Evolutionary conservation across 2,329 filamentous ascomycete species (phyloP).

Genomic region (Arthrobotrys sphaeroides): DNA sequence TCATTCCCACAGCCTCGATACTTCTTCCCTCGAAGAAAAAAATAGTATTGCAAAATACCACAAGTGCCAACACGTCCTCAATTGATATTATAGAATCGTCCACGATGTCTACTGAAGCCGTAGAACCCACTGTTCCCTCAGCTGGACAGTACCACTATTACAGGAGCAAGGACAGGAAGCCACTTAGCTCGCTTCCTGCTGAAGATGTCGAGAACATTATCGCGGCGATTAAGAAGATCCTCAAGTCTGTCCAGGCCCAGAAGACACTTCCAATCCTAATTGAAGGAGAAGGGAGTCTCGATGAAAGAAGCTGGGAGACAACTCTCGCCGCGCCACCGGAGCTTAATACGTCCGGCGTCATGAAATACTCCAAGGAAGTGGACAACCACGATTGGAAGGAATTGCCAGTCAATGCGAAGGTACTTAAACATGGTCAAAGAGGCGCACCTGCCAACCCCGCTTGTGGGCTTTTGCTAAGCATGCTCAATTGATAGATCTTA

Average conservation of each 20-base stretch:
- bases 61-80: conserved; percentile 4
- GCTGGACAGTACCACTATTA: conserved; percentile 32
- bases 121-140: conserved; percentile 10
- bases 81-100: neutral
- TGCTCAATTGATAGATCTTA: conserved; percentile 22
- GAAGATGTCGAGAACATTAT: conserved; percentile 26
- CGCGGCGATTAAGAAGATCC: conserved; percentile 23
- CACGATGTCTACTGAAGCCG: conserved; percentile 42
- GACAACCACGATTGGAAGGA: conserved; percentile 14
- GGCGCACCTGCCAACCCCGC: neutral
- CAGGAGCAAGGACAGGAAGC: conserved; percentile 40
- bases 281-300: conserved; percentile 13
- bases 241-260: conserved; percentile 34
- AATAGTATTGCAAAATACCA: conserved; percentile 4
- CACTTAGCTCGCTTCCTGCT: conserved; percentile 33
- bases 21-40: no score
- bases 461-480: neutral
- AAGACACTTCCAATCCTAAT: conserved; percentile 41
- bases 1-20: neutral
- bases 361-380: conserved; percentile 38
- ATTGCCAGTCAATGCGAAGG: conserved; percentile 24
- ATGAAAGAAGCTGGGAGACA: conserved; percentile 26
- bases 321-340: conserved; percentile 27
- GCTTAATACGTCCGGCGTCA: neutral
- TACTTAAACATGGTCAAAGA: neutral